Evolutionary conservation across 495 filamentous ascomycete species (phyloP).

Genomic region (Xylona heveae): DNA sequence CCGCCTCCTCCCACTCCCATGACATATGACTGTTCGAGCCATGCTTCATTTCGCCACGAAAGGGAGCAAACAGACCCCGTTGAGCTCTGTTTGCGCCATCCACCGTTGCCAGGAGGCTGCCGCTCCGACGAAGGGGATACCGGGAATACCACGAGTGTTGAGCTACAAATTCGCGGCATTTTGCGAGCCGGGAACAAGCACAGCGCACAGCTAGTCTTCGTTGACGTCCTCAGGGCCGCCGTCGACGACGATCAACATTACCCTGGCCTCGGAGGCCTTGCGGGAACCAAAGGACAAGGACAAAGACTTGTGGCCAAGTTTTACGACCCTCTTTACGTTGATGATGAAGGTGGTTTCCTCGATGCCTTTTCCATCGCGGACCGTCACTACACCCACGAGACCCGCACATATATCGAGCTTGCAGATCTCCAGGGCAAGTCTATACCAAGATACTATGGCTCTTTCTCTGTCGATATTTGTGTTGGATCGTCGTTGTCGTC

Average conservation of each 20-base stretch:
- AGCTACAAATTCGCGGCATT: conserved; percentile 8
- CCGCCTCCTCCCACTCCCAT: conserved; percentile 7
- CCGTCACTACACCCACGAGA: conserved; percentile 9
- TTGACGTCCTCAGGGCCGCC: conserved; percentile 5
- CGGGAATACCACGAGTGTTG: no score
- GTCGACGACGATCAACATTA: no score
- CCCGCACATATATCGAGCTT: conserved; percentile 11
- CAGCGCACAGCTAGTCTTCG: conserved; percentile 11
- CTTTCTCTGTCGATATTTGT: conserved; percentile 10
- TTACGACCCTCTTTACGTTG: conserved; percentile 15
- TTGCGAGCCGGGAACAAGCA: conserved; percentile 11
- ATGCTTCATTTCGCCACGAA: conserved; percentile 2
- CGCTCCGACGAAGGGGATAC: conserved; percentile 3
- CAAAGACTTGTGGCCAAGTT: conserved; percentile 13
- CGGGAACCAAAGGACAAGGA: no score
- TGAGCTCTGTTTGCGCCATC: conserved; percentile 11
- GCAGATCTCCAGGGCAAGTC: conserved; percentile 7
- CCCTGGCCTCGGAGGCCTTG: conserved; percentile 4
- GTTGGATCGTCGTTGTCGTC: no score
- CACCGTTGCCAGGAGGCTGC: conserved; percentile 10
- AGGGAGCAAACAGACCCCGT: conserved; percentile 6
- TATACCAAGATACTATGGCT: conserved; percentile 11
- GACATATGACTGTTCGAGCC: conserved; percentile 6
- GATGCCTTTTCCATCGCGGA: conserved; percentile 11
- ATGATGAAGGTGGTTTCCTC: conserved; percentile 10